Evolutionary conservation across 768 basidiomycete genomes (phyloP).

Genomic region (Termitomyces heimii): DNA sequence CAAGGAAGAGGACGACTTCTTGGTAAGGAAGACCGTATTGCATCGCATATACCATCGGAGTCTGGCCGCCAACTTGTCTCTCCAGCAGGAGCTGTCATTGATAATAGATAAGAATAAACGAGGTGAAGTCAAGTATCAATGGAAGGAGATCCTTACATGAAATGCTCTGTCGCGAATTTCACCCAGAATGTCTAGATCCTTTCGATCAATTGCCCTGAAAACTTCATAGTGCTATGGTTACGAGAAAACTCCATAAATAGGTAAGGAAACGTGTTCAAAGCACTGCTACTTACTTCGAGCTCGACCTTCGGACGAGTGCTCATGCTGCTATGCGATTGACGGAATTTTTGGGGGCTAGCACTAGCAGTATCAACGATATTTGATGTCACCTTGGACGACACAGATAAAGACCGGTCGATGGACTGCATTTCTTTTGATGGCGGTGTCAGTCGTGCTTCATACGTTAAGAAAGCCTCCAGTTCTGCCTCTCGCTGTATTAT

Average conservation of each 20-base stretch:
- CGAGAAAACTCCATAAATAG: background rate
- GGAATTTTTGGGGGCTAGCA: slow-evolving; percentile 6
- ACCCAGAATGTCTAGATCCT: slow-evolving; percentile 78
- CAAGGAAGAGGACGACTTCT: slow-evolving; percentile 80
- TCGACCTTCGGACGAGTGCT: slow-evolving; percentile 34
- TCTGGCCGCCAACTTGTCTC: slow-evolving; percentile 76
- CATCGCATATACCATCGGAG: slow-evolving; percentile 90
- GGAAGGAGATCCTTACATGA: slow-evolving; percentile 39
- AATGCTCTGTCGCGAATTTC: slow-evolving; percentile 77
- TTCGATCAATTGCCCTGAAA: slow-evolving; percentile 78
- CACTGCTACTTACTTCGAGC: slow-evolving; percentile 37
- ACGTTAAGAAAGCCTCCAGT: slow-evolving; percentile 45
- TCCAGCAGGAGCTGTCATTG: slow-evolving; percentile 54
- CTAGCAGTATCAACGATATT: slow-evolving; percentile 1
- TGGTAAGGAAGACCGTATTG: slow-evolving; percentile 64
- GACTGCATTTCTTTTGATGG: slow-evolving; percentile 17
- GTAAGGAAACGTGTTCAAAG: background rate
- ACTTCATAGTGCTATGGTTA: slow-evolving; percentile 47
- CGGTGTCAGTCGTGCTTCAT: slow-evolving; percentile 41
- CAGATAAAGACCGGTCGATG: slow-evolving; percentile 15
- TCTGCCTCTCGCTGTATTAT: slow-evolving; percentile 72
- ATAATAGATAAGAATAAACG: background rate
- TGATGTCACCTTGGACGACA: slow-evolving; percentile 12
- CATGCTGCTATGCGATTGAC: background rate
- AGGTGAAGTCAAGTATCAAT: background rate